Base-by-base conservation (phyloP, 331 rosid species). In the Quercus phellos region DNA sequence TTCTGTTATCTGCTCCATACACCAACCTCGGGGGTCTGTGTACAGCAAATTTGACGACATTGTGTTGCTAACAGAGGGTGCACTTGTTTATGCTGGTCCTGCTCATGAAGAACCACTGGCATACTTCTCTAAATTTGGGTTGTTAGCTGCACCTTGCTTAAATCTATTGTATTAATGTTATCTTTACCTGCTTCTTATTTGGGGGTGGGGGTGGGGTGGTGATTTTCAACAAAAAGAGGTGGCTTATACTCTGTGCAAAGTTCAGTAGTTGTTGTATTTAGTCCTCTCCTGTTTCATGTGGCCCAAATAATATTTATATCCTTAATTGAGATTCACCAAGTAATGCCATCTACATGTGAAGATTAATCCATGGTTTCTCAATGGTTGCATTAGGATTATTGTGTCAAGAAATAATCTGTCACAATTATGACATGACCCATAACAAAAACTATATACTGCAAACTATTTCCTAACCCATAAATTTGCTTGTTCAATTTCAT, bases 1-100 rank as follows among this genome's bases (percentile, higher is more conserved):
- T 85, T 90, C 97, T 63, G 97, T 94, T 17, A 90, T 92, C 76
- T 94, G 99, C 88, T 94, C 99, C 68, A 92, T 94, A 83, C 93
- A 89, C 84, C 97, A 92, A 85, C 97, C 99, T 72, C 88, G 97
- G 85, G 88, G 99, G 72, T 94, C 99, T 42, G 95, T 94, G 60
- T 94, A 92, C 70, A 68, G 69, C 69, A 94, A 92, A 89, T 90
- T 94, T 22, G 97, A 94, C 2, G 99, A 92, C 87, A 85, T 94
- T 50, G 86, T 92, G 78, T 86, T 94, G 90, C 89, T 92, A 85
- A 85, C 99, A 11, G 96, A 88, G 63, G 99, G 99, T 80, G 80
- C 92, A 32, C 92, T 92, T 86, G 92, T 92, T 50, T 94, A 94
- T 89, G 89, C 94, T 71, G 99, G 99, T 67, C 97, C 94, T 79